These are phyloP conservation scores for Mycena belliarum DNA, from an alignment of 768 basidiomycete genomes.

Conservation along the genomic window DNA sequence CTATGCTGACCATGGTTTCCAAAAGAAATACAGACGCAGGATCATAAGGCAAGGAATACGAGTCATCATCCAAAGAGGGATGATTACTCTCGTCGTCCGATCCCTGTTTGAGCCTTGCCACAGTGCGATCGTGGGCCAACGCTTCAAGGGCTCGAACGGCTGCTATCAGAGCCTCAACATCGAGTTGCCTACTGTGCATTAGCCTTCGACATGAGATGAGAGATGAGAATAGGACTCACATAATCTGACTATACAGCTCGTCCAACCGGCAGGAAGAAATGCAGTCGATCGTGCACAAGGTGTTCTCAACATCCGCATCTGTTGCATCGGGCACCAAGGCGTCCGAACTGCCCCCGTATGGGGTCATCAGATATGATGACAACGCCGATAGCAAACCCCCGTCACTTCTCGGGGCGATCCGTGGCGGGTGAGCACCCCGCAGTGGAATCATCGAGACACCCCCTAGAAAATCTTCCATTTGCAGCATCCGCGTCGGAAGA, in stretches of 20 bases:
- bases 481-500: slow-evolving; percentile 85
- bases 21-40: slow-evolving; percentile 93
- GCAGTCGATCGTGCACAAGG: slow-evolving; percentile 93
- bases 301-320: slow-evolving; percentile 89
- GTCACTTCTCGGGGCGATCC: slow-evolving; percentile 66
- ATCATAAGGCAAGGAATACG: slow-evolving; percentile 81
- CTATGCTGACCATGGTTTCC: slow-evolving; percentile 92
- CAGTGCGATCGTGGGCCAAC: slow-evolving; percentile 86
- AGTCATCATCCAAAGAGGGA: slow-evolving; percentile 38
- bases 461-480: slow-evolving; percentile 99
- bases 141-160: slow-evolving; percentile 86
- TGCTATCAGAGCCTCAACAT: slow-evolving; percentile 77
- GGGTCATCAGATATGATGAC: slow-evolving; percentile 96
- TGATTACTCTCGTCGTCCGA: slow-evolving; percentile 55
- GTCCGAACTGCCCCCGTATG: slow-evolving; percentile 79
- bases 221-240: slow-evolving; percentile 51
- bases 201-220: background rate
- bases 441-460: slow-evolving; percentile 92
- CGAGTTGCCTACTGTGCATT: slow-evolving; percentile 59
- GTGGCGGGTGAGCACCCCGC: slow-evolving; percentile 67
- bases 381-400: slow-evolving; percentile 92
- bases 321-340: slow-evolving; percentile 83
- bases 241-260: slow-evolving; percentile 90
- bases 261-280: slow-evolving; percentile 92
- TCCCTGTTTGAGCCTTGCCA: slow-evolving; percentile 73